Percentiles rank a stretch among this genome's conserved stretches.
These are phyloP conservation scores for Nemophila menziesii DNA, from an alignment of 257 asterid species.

Conservation along the genomic window DNA sequence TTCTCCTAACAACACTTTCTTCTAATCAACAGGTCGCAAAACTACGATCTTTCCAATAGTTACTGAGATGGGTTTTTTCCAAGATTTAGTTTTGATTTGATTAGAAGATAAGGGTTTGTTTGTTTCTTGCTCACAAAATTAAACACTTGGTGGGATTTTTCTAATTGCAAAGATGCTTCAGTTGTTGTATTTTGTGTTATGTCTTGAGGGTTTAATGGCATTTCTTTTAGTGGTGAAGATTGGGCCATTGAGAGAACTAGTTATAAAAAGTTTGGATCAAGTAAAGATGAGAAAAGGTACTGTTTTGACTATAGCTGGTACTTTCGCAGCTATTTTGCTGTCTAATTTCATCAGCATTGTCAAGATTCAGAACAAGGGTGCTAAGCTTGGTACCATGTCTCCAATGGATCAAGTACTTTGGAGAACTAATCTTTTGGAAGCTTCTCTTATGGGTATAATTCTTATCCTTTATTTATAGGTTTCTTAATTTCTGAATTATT, in stretches of 20 bases:
- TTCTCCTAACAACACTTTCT: background rate
- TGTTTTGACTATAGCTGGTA: slow-evolving; percentile 72
- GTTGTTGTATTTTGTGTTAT: slow-evolving; percentile 66
- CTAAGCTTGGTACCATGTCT: slow-evolving; percentile 90
- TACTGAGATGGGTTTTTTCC: background rate
- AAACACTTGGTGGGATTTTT: background rate
- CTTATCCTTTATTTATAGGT: background rate
- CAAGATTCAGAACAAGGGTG: slow-evolving; percentile 93
- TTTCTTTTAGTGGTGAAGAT: slow-evolving; percentile 80
- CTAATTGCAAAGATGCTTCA: slow-evolving; percentile 50
- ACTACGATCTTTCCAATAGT: background rate
- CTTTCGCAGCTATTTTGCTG: slow-evolving; percentile 56
- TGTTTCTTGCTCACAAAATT: background rate
- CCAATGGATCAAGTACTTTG: slow-evolving; percentile 99
- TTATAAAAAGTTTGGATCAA: slow-evolving; percentile 77
- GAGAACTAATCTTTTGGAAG: slow-evolving; percentile 94
- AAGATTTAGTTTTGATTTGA: background rate
- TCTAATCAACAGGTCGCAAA: background rate
- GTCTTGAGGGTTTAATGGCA: slow-evolving; percentile 65
- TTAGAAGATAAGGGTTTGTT: background rate
- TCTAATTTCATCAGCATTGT: slow-evolving; percentile 67
- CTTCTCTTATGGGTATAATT: slow-evolving; percentile 85
- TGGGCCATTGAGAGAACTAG: slow-evolving; percentile 79
- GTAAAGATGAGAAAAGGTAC: slow-evolving; percentile 85
- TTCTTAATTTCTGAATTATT: background rate